Conservation (phyloP, 1,284 basidiomycete species). For the Ceratorhiza oryzae-sativae region DNA sequence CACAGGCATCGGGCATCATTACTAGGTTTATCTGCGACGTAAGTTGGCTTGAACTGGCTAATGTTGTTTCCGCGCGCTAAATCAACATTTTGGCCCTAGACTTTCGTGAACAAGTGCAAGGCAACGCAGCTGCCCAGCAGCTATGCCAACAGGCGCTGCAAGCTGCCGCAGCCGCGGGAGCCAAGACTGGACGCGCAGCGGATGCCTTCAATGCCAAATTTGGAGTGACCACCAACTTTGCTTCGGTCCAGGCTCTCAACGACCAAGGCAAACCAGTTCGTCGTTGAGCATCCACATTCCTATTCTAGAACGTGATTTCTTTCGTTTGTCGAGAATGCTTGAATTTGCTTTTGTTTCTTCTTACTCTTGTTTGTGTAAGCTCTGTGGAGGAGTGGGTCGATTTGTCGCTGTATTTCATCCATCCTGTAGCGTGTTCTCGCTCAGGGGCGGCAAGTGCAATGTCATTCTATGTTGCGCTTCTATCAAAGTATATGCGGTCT, state of each 20-base stretch:
- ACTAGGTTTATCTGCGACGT: conserved; percentile 41
- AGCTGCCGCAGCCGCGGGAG: conserved; percentile 41
- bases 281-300: not conserved
- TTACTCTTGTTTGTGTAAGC: conserved; percentile 21
- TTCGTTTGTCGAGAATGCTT: not conserved
- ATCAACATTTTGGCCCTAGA: conserved; percentile 47
- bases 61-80: not conserved
- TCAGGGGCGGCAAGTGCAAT: conserved; percentile 30
- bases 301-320: not conserved
- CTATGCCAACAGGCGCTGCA: conserved; percentile 39
- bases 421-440: conserved; percentile 14
- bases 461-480: conserved; percentile 17
- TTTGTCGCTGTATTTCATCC: conserved; percentile 15
- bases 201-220: conserved; percentile 38
- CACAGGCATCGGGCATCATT: conserved; percentile 36
- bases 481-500: not conserved
- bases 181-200: conserved; percentile 33
- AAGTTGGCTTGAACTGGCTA: not conserved
- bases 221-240: conserved; percentile 36
- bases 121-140: conserved; percentile 40
- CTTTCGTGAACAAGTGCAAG: conserved; percentile 42
- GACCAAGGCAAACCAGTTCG: conserved; percentile 9
- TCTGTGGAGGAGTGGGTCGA: conserved; percentile 11
- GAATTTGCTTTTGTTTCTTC: conserved; percentile 1
- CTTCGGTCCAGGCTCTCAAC: conserved; percentile 10